Percentiles rank a stretch among this genome's conserved stretches.
These are phyloP conservation scores for Exophiala viscosa DNA, from an alignment of 2,329 filamentous ascomycete genomes.

Conservation along the genomic window DNA sequence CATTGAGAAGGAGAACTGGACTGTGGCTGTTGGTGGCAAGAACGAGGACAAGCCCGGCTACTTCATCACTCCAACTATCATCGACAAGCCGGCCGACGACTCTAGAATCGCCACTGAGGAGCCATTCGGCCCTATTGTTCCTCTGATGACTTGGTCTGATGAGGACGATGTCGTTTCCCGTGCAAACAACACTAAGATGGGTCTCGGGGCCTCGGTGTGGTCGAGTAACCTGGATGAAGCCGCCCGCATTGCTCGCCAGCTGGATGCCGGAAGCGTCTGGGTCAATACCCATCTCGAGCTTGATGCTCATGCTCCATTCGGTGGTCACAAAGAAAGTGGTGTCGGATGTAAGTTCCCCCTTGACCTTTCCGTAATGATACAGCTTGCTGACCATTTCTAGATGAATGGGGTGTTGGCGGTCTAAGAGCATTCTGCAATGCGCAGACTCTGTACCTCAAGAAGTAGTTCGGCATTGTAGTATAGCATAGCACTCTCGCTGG, in stretches of 20 bases:
- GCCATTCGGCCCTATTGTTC: conserved; percentile 63
- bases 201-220: conserved; percentile 59
- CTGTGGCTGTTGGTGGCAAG: conserved; percentile 52
- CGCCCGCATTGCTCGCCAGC: conserved; percentile 49
- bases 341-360: conserved; percentile 22
- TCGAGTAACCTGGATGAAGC: conserved; percentile 51
- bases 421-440: conserved; percentile 28
- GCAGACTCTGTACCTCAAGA: conserved; percentile 27
- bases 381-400: too few relatives aligned
- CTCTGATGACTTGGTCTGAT: conserved; percentile 58
- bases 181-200: conserved; percentile 52
- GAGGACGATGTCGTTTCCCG: conserved; percentile 58
- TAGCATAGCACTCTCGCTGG: neutral
- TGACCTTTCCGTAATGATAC: too few relatives aligned
- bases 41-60: conserved; percentile 43
- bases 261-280: conserved; percentile 60
- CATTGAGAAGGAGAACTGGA: conserved; percentile 53
- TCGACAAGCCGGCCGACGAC: conserved; percentile 55
- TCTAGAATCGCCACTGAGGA: conserved; percentile 57
- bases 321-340: conserved; percentile 34
- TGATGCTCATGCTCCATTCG: conserved; percentile 25
- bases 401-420: conserved; percentile 30
- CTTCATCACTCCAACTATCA: conserved; percentile 58
- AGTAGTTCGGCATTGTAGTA: neutral
- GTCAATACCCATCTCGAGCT: conserved; percentile 47